Percentiles rank a stretch among this genome's conserved stretches.
These are phyloP conservation scores for Citrus medica DNA, from an alignment of 345 rosid species.

Conservation along the genomic window DNA sequence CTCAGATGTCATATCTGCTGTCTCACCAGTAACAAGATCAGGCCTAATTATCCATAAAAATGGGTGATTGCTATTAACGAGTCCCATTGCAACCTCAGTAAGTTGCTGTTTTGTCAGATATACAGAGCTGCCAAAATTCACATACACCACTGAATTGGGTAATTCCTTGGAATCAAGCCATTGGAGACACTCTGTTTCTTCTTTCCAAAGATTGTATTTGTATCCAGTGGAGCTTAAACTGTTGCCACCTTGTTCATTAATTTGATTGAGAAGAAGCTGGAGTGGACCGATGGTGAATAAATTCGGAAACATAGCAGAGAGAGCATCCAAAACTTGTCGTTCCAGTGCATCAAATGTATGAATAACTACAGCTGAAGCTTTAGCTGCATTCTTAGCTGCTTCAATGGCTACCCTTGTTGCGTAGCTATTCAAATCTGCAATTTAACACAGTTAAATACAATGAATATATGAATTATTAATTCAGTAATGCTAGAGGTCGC, in stretches of 20 bases:
- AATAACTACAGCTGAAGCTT: neutral
- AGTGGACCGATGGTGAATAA: neutral
- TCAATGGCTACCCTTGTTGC: neutral
- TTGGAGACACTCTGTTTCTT: conserved; percentile 4
- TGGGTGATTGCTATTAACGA: conserved; percentile 14
- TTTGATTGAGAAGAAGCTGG: neutral
- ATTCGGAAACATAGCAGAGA: neutral
- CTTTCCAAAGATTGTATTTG: conserved; percentile 21
- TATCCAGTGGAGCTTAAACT: neutral
- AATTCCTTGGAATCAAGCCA: conserved; percentile 11
- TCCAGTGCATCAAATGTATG: neutral
- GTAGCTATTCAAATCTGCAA: neutral
- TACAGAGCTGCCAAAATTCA: conserved; percentile 20
- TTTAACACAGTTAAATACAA: neutral
- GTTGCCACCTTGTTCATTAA: neutral
- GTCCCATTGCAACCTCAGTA: conserved; percentile 19
- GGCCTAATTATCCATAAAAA: conserved; percentile 24
- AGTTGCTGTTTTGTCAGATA: neutral
- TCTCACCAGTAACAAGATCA: conserved; percentile 13
- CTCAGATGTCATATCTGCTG: neutral
- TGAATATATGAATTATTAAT: too few species aligned
- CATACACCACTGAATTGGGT: conserved; percentile 17
- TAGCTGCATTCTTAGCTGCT: neutral
- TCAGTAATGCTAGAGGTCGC: too few species aligned
- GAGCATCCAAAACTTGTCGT: neutral